These are phyloP conservation scores for Eucalyptus urophylla DNA, from an alignment of 345 rosid genomes.

Conservation along the genomic window DNA sequence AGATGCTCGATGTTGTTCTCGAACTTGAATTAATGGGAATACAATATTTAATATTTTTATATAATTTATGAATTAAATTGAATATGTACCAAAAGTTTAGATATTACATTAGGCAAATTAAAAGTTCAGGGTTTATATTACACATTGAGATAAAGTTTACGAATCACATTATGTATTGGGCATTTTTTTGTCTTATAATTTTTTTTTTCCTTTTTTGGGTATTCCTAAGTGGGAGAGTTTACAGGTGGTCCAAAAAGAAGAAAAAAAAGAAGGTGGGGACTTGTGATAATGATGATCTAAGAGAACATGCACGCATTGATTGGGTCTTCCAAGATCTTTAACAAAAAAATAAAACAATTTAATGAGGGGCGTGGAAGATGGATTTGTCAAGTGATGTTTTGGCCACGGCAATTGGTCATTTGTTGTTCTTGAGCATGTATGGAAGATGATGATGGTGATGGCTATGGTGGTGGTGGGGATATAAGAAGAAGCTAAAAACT, in stretches of 20 bases:
- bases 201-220: background rate
- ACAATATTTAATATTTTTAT: too few relatives aligned
- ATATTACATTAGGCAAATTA: fast-evolving
- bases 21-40: too few relatives aligned
- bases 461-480: too few relatives aligned
- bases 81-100: background rate
- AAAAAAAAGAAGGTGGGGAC: background rate
- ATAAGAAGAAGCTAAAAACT: too few relatives aligned
- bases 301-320: background rate
- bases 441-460: background rate
- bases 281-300: background rate
- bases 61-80: background rate
- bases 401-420: background rate
- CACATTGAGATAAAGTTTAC: background rate
- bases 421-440: background rate
- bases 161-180: too few relatives aligned
- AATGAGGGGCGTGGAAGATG: background rate
- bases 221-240: background rate
- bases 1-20: fast-evolving
- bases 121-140: fast-evolving
- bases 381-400: background rate
- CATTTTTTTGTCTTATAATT: background rate
- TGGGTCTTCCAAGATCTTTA: background rate
- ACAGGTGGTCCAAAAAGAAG: background rate
- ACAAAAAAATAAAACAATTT: background rate